Evolutionary conservation across 2,329 filamentous ascomycete genomes (phyloP).

Genomic region (Diaporthe helianthi): DNA sequence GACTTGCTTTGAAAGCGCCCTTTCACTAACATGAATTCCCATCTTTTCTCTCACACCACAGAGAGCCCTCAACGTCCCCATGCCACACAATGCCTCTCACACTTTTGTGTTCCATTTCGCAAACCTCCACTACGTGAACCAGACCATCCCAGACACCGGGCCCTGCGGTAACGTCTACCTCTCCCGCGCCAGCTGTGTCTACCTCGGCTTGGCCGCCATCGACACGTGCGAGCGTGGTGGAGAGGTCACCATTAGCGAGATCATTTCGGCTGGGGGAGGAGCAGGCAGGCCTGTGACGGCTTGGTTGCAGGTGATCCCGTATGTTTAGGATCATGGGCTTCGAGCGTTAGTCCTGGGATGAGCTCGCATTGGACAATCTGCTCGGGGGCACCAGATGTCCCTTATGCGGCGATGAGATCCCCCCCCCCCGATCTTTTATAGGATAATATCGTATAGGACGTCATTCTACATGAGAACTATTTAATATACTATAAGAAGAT

Average conservation of each 20-base stretch:
- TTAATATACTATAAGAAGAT: too few relatives aligned
- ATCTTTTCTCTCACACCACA: not conserved
- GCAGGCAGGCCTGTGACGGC: not conserved
- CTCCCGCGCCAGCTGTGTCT: not conserved
- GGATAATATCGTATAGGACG: too few relatives aligned
- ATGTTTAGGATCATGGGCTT: not conserved
- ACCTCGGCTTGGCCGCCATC: not conserved
- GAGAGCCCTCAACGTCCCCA: constrained; percentile 2
- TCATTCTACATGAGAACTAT: too few relatives aligned
- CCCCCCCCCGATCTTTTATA: too few relatives aligned
- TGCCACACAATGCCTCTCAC: not conserved
- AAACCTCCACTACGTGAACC: not conserved
- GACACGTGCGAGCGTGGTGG: constrained; percentile 4
- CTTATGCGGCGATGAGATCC: too few relatives aligned
- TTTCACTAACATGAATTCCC: not conserved
- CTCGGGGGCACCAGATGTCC: too few relatives aligned
- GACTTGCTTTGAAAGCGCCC: not conserved
- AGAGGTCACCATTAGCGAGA: constrained; percentile 6
- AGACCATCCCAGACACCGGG: not conserved
- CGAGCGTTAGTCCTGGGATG: too few relatives aligned
- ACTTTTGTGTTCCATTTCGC: not conserved
- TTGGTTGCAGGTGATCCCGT: constrained; percentile 11
- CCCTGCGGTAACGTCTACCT: not conserved
- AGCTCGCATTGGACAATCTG: not conserved
- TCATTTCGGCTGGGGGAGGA: not conserved